phyloP scores from a whole-genome alignment of 352 stramenopile genomes.

The Globisporangium spiculum region DNA sequence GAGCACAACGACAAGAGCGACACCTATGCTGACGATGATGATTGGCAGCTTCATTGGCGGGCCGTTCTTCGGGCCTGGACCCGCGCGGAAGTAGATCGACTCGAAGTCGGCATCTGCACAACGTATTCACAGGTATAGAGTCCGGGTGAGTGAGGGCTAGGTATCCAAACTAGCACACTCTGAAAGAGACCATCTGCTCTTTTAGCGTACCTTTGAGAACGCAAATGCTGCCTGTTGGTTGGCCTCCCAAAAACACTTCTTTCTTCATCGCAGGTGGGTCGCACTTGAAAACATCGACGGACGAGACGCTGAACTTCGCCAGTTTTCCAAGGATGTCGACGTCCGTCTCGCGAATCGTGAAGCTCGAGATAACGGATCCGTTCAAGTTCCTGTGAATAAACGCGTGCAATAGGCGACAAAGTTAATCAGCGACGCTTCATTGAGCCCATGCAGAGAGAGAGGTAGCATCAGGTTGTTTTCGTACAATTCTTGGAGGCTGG shows the following conservation, averaged over 20 bases:
- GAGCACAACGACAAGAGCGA: conserved; percentile 5
- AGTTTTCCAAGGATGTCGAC: conserved; percentile 1
- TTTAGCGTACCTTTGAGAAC: conserved; percentile 10
- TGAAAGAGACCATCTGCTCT: background rate
- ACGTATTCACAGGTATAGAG: background rate
- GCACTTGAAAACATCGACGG: conserved; percentile 3
- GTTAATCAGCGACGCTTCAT: background rate
- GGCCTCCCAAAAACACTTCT: background rate
- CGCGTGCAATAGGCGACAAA: background rate
- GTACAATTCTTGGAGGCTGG: conserved; percentile 10
- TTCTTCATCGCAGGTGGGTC: background rate
- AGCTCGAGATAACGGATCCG: conserved; percentile 11
- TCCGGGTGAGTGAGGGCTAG: background rate
- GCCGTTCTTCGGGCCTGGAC: background rate
- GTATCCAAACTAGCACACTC: background rate
- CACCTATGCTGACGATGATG: conserved; percentile 7
- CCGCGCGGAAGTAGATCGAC: background rate
- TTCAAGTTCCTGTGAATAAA: conserved; percentile 1
- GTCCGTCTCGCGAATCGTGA: conserved; percentile 15
- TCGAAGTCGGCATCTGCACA: conserved; percentile 17
- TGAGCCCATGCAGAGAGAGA: too few species aligned
- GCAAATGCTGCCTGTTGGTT: conserved; percentile 5
- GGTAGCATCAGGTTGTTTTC: background rate
- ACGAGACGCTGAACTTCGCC: background rate
- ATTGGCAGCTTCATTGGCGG: conserved; percentile 6